Percentiles rank a stretch among this genome's conserved stretches.
These are phyloP conservation scores for Gynostemma pentaphyllum DNA, from an alignment of 306 rosid genomes.

Conservation along the genomic window DNA sequence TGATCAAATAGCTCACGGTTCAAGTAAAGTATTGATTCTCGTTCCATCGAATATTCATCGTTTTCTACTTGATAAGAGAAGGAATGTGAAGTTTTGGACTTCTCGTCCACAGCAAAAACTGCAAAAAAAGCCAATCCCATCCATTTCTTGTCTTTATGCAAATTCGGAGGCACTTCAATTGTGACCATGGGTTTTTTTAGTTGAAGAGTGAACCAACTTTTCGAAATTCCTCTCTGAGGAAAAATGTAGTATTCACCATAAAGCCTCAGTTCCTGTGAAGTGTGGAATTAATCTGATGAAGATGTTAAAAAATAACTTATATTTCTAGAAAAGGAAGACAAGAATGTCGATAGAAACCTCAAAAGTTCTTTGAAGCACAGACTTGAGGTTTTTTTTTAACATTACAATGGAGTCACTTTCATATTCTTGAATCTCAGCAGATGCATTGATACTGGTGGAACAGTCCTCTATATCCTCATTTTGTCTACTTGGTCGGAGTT, in stretches of 20 bases:
- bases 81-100: background rate
- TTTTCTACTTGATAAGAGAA: slow-evolving; percentile 8
- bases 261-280: background rate
- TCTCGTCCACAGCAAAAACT: slow-evolving; percentile 1
- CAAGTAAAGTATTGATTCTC: background rate
- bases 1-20: background rate
- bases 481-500: background rate
- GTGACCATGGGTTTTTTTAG: background rate
- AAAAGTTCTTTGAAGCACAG: background rate
- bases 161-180: slow-evolving; percentile 3
- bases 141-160: slow-evolving; percentile 12
- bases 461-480: background rate
- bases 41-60: slow-evolving; percentile 2
- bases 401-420: background rate
- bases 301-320: background rate
- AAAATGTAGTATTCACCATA: background rate
- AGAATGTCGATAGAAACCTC: background rate
- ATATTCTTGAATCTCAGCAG: background rate
- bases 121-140: slow-evolving; percentile 1
- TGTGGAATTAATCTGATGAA: no score
- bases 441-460: background rate
- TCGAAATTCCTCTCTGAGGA: background rate
- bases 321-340: background rate
- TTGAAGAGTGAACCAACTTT: slow-evolving; percentile 4
- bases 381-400: background rate